These are phyloP conservation scores for Chytriomyces sp. DNA, from an alignment of 192 early-diverging fungal genomes.

Conservation along the genomic window DNA sequence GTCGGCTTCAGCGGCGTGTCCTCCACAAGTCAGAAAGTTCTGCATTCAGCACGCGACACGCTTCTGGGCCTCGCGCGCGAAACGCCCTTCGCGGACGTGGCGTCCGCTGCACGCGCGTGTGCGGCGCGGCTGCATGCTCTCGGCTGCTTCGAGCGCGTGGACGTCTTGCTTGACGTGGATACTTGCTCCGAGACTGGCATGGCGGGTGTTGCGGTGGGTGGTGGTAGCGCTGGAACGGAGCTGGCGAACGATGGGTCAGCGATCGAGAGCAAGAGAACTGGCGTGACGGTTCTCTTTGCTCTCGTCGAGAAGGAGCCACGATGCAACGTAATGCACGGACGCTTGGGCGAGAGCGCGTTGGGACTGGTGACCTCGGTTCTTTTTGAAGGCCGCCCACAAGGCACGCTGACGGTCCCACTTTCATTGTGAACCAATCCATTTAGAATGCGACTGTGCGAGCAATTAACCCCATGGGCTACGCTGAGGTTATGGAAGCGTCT, in stretches of 20 bases:
- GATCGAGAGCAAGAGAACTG: conserved; percentile 71
- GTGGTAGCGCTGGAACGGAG: conserved; percentile 85
- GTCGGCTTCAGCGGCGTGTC: background rate
- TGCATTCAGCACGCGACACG: background rate
- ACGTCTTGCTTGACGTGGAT: conserved; percentile 63
- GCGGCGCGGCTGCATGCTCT: conserved; percentile 62
- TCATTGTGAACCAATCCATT: conserved; percentile 13
- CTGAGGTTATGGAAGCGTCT: conserved; percentile 76
- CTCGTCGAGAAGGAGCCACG: too few relatives aligned
- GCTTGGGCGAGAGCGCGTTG: background rate
- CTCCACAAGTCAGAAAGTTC: background rate
- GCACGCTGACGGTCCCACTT: too few relatives aligned
- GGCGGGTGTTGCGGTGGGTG: conserved; percentile 68
- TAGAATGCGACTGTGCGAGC: conserved; percentile 69
- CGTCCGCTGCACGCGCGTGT: conserved; percentile 55
- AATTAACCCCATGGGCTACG: conserved; percentile 86
- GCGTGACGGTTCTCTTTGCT: too few relatives aligned
- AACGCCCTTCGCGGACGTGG: conserved; percentile 58
- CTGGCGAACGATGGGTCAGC: conserved; percentile 86
- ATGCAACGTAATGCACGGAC: background rate
- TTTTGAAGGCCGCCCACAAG: background rate
- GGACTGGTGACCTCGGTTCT: background rate
- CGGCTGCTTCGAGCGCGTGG: conserved; percentile 71
- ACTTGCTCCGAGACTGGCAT: conserved; percentile 36
- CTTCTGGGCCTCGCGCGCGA: background rate